Percentiles rank a stretch among this genome's conserved stretches.
These are phyloP conservation scores for Aspergillus unguis DNA, from an alignment of 2,329 filamentous ascomycete genomes.

Conservation along the genomic window DNA sequence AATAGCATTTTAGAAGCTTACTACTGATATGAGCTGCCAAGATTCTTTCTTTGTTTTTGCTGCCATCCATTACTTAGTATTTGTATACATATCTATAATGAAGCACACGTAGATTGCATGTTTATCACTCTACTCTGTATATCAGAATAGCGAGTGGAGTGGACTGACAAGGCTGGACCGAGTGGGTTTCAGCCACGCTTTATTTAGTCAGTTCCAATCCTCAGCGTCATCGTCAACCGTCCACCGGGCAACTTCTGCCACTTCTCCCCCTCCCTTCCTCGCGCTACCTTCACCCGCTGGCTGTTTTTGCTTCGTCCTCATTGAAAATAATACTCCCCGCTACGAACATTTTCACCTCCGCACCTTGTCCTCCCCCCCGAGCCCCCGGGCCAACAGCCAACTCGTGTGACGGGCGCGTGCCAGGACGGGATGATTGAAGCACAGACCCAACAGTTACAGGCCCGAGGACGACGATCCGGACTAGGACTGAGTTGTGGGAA, in stretches of 20 bases:
- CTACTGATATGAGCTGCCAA: too few species aligned
- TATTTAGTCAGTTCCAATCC: slow-evolving; percentile 5
- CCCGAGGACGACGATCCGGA: slow-evolving; percentile 31
- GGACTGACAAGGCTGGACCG: neutral
- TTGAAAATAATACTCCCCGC: neutral
- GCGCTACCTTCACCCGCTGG: neutral
- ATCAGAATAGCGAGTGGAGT: neutral
- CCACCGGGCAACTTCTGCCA: slow-evolving; percentile 5
- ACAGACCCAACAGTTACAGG: slow-evolving; percentile 23
- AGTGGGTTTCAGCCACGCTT: slow-evolving; percentile 8
- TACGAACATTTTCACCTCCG: neutral
- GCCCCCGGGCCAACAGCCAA: slow-evolving; percentile 14
- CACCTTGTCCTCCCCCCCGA: slow-evolving; percentile 17
- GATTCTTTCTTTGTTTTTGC: neutral
- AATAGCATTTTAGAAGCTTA: too few species aligned
- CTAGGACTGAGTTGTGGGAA: slow-evolving; percentile 42
- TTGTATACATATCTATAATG: neutral
- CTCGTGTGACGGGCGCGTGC: slow-evolving; percentile 16
- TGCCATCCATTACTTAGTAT: neutral
- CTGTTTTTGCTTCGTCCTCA: neutral
- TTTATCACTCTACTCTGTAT: neutral
- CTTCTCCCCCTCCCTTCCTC: neutral
- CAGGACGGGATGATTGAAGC: slow-evolving; percentile 37
- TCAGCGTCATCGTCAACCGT: slow-evolving; percentile 10
- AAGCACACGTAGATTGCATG: neutral